Evolutionary conservation across 73 alveolate genomes (phyloP).

Genomic region (Uronychia binucleata): DNA sequence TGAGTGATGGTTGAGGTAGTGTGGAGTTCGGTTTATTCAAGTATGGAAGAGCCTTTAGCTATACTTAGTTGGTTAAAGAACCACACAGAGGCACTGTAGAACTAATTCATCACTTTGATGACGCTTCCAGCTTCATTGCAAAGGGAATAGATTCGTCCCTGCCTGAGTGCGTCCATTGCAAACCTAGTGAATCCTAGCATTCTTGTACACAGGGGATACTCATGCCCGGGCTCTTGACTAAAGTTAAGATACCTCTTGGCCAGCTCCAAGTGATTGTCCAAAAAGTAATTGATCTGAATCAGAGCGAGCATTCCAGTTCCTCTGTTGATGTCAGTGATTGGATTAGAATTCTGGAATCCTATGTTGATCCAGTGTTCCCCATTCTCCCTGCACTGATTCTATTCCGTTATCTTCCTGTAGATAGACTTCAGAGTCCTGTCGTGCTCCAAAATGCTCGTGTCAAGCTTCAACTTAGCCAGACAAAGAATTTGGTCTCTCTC

Average conservation of each 20-base stretch:
- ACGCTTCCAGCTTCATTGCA: not conserved
- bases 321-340: constrained; percentile 77
- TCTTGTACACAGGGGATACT: not conserved
- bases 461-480: not conserved
- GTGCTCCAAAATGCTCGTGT: not conserved
- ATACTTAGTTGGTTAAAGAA: too few species aligned
- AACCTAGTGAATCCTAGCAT: not conserved
- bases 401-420: constrained; percentile 15
- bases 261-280: constrained; percentile 31
- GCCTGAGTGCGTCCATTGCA: not conserved
- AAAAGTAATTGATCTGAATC: constrained; percentile 51
- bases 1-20: too few species aligned
- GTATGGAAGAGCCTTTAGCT: too few species aligned
- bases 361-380: constrained; percentile 72
- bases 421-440: constrained; percentile 22
- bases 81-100: not conserved
- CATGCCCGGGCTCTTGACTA: not conserved
- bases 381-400: constrained; percentile 6
- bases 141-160: not conserved
- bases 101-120: not conserved
- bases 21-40: too few species aligned
- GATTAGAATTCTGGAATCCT: constrained; percentile 84
- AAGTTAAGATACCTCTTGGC: not conserved
- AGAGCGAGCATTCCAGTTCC: constrained; percentile 86
- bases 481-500: not conserved